These are phyloP conservation scores for Malus hybrid DNA, from an alignment of 331 rosid species.

Conservation along the genomic window DNA sequence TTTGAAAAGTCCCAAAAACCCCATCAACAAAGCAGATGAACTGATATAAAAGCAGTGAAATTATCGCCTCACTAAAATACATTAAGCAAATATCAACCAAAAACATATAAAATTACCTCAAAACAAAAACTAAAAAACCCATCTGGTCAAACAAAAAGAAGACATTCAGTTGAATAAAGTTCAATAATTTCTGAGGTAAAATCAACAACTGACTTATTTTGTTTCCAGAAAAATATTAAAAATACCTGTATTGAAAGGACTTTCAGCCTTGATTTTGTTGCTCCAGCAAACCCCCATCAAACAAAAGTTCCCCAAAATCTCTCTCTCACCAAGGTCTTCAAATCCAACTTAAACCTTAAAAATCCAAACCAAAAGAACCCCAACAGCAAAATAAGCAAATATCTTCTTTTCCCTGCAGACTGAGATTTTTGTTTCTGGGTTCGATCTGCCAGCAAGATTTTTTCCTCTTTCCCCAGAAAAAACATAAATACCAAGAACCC, in stretches of 20 bases:
- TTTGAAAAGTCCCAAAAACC: not conserved
- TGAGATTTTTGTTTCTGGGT: slow-evolving; percentile 2
- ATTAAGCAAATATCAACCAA: not conserved
- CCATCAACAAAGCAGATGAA: not conserved
- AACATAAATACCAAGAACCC: not conserved
- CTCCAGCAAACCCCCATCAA: slow-evolving; percentile 97
- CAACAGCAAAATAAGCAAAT: not conserved
- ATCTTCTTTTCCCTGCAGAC: not conserved
- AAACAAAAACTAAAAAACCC: not conserved
- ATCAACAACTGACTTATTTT: not conserved
- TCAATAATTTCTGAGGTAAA: slow-evolving; percentile 4
- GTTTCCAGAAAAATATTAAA: not conserved
- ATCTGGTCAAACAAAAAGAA: not conserved
- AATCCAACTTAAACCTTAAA: not conserved
- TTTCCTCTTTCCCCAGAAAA: not conserved
- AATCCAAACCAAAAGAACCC: not conserved
- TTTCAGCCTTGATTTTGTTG: slow-evolving; percentile 57
- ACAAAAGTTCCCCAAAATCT: slow-evolving; percentile 18
- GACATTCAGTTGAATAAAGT: not conserved
- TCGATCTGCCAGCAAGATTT: not conserved
- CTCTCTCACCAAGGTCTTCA: not conserved
- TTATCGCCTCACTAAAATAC: not conserved
- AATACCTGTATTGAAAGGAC: slow-evolving; percentile 61
- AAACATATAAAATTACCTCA: not conserved
- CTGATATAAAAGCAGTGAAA: not conserved